phyloP scores from a whole-genome alignment of 306 rosid species.

The Dryas drummondii region DNA sequence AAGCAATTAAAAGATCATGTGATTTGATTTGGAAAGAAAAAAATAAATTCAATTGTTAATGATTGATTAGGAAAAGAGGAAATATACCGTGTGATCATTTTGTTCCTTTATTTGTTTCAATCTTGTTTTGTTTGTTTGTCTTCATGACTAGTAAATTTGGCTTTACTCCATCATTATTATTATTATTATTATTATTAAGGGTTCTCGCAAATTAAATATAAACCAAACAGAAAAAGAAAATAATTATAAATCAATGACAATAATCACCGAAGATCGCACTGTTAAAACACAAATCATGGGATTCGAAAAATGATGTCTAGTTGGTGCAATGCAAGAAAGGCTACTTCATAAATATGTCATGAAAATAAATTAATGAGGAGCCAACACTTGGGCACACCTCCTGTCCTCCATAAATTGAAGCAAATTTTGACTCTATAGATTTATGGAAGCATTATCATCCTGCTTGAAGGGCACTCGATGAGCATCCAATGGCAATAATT shows the following conservation, averaged over 20 bases:
- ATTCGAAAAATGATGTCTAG: slow-evolving; percentile 69
- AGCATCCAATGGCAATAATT: slow-evolving; percentile 27
- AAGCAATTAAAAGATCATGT: slow-evolving; percentile 14
- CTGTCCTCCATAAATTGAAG: not conserved
- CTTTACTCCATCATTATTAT: slow-evolving; percentile 7
- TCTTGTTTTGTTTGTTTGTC: slow-evolving; percentile 32
- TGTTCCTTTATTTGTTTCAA: slow-evolving; percentile 18
- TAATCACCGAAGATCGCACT: slow-evolving; percentile 52
- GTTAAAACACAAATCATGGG: slow-evolving; percentile 65
- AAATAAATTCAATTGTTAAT: slow-evolving; percentile 16
- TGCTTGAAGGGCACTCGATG: slow-evolving; percentile 31
- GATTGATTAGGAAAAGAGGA: slow-evolving; percentile 1
- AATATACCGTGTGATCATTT: slow-evolving; percentile 32
- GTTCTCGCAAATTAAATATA: slow-evolving; percentile 13
- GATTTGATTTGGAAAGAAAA: not conserved
- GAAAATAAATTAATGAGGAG: slow-evolving; percentile 13
- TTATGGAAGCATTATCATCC: slow-evolving; percentile 31
- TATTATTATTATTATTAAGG: not conserved
- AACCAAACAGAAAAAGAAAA: slow-evolving; percentile 19
- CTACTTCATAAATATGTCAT: slow-evolving; percentile 41
- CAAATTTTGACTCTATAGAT: slow-evolving; percentile 6
- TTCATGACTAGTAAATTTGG: slow-evolving; percentile 33
- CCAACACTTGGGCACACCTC: slow-evolving; percentile 21
- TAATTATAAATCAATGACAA: slow-evolving; percentile 61
- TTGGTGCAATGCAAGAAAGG: slow-evolving; percentile 57